Base-by-base conservation (phyloP, 495 filamentous ascomycete species). In the Hyaloscypha bicolor region DNA sequence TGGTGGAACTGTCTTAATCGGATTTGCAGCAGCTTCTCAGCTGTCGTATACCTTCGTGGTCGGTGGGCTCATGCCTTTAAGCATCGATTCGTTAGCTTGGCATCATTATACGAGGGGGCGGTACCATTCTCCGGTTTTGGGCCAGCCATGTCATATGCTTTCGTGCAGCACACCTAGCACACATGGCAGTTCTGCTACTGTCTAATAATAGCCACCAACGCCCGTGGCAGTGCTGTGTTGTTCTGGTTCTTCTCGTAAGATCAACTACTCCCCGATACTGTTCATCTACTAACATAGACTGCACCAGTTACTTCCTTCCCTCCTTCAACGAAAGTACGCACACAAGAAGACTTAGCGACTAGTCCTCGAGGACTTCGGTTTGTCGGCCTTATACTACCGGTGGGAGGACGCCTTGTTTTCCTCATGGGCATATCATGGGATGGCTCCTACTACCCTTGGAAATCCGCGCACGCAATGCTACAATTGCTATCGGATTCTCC, bases 361-460 rank as follows among this genome's bases (percentile, higher is more conserved):
- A 42, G 21, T 37, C 16, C 21, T 65, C 9, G n/a, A 79, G 64
- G 70, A 75, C 19, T 72, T 79, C 39, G 77, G 79, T 64, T 71
- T 57, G 63, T 77, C 42, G 77, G 78, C 63, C 72, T 74, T 29
- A 39, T 76, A 55, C 67, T 80, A 4, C 76, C 72, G 63, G 58
- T 68, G 14, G 70, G 65, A 11, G 78, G 78, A 39, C 60, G 74
- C 8, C 66, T 75, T 14, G 21, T 78, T 42, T 75, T 80, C 71
- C 63, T 80, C n/a, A 75, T 73, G 56, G 64, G 68, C 8, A 30
- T 70, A 9, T 53, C 73, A 12, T 83, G 82, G 82, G 82, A 79
- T n/a, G 81, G 80, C 0, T 68, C 59, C 1, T 66, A 68, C 0
- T 82, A 83, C 71, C 68, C 79, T 0, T 83, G 81, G 81, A 71